A percentile compares a stretch with the other conserved stretches of the same genome.
These are phyloP conservation scores for Oidiodendron maius DNA, from an alignment of 495 filamentous ascomycete species.

Conservation along the genomic window DNA sequence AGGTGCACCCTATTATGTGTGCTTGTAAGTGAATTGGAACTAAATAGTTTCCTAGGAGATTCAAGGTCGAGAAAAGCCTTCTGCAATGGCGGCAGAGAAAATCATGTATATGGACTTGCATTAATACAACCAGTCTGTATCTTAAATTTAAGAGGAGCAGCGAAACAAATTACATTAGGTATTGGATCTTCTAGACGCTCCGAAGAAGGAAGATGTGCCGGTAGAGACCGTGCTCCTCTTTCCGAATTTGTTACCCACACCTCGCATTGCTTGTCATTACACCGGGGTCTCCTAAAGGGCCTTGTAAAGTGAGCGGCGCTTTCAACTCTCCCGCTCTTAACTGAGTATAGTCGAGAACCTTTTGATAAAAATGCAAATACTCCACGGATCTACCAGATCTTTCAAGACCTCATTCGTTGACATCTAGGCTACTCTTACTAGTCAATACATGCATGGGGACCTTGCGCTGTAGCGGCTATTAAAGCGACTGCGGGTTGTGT, in stretches of 20 bases:
- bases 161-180: not conserved
- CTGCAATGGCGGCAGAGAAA: not conserved
- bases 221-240: constrained; percentile 4
- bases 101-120: not conserved
- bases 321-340: constrained; percentile 10
- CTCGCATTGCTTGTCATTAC: constrained; percentile 14
- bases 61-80: not conserved
- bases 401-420: not conserved
- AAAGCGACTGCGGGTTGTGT: constrained; percentile 5
- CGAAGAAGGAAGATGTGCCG: constrained; percentile 16
- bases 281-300: constrained; percentile 4
- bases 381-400: not conserved
- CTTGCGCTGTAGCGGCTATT: not conserved
- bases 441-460: constrained; percentile 5
- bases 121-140: not conserved
- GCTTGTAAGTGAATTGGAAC: not conserved
- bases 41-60: not conserved
- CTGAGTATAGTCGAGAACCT: constrained; percentile 2
- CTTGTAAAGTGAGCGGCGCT: not conserved
- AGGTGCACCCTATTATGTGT: too few species aligned
- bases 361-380: not conserved
- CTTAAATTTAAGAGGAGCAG: too few species aligned
- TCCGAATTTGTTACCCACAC: constrained; percentile 14
- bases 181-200: constrained; percentile 13
- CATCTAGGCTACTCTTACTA: not conserved